Percentiles rank a stretch among this genome's conserved stretches.
phyloP scores from a whole-genome alignment of 2,329 filamentous ascomycete species.

The Epichloe glyceriae region DNA sequence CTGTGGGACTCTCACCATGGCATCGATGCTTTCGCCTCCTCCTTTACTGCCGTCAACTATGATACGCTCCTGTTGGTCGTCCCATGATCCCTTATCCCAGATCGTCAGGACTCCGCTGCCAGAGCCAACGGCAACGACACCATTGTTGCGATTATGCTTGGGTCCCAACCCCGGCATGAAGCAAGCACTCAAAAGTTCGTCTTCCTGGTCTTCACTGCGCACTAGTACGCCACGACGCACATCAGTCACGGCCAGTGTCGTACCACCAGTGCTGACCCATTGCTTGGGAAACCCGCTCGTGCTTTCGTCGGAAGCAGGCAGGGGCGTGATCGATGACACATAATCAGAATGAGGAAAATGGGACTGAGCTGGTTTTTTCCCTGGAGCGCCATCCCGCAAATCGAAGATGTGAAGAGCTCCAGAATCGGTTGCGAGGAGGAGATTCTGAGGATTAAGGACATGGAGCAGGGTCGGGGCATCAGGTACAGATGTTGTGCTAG shows the following conservation, averaged over 20 bases:
- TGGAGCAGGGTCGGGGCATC: slow-evolving; percentile 75
- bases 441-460: slow-evolving; percentile 71
- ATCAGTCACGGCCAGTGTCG: slow-evolving; percentile 82
- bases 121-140: slow-evolving; percentile 63
- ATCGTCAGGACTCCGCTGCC: slow-evolving; percentile 73
- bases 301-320: slow-evolving; percentile 67
- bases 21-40: slow-evolving; percentile 69
- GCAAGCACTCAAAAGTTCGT: slow-evolving; percentile 72
- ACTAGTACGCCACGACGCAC: slow-evolving; percentile 74
- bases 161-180: slow-evolving; percentile 67
- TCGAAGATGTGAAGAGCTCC: slow-evolving; percentile 83
- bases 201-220: slow-evolving; percentile 87
- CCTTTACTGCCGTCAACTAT: slow-evolving; percentile 51
- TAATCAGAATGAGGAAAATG: slow-evolving; percentile 87
- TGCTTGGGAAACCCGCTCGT: slow-evolving; percentile 87
- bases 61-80: slow-evolving; percentile 85
- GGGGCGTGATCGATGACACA: slow-evolving; percentile 72
- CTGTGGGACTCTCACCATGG: slow-evolving; percentile 59
- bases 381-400: slow-evolving; percentile 49
- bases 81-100: slow-evolving; percentile 92
- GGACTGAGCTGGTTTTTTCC: slow-evolving; percentile 58
- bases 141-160: slow-evolving; percentile 51
- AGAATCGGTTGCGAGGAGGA: slow-evolving; percentile 84
- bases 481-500: slow-evolving; percentile 36
- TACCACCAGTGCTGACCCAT: slow-evolving; percentile 87